A percentile compares a stretch with the other conserved stretches of the same genome.
Evolutionary conservation across 169 alveolate species (phyloP).

Genomic region (Eimeria falciformis): DNA sequence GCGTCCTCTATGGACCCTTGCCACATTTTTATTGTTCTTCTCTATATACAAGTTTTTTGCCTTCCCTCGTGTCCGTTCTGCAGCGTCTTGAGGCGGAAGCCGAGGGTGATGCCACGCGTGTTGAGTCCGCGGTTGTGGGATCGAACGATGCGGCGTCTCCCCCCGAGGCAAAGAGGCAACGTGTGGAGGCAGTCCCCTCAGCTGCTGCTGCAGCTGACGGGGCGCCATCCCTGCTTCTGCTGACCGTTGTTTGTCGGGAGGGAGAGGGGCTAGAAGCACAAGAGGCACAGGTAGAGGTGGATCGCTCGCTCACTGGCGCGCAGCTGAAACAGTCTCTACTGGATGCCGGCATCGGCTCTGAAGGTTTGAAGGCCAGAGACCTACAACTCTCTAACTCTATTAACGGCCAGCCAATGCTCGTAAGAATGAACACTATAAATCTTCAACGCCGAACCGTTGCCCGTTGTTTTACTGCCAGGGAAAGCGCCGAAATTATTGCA

Average conservation of each 20-base stretch:
- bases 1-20: background rate
- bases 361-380: constrained; percentile 36
- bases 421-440: too few relatives aligned
- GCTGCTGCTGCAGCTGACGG: constrained; percentile 16
- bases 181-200: constrained; percentile 46
- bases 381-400: constrained; percentile 37
- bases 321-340: constrained; percentile 71
- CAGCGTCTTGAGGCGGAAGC: constrained; percentile 65
- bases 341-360: constrained; percentile 77
- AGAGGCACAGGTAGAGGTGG: constrained; percentile 74
- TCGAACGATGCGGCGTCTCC: constrained; percentile 1
- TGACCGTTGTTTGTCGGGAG: constrained; percentile 75
- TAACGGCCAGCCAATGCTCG: constrained; percentile 37
- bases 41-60: too few relatives aligned
- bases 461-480: too few relatives aligned
- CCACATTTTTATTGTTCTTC: too few relatives aligned
- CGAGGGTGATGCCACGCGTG: constrained; percentile 37
- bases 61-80: too few relatives aligned
- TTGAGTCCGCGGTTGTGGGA: constrained; percentile 42
- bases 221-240: constrained; percentile 6
- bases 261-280: constrained; percentile 77
- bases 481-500: too few relatives aligned
- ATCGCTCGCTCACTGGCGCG: constrained; percentile 57
- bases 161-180: constrained; percentile 70
- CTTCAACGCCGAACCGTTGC: too few relatives aligned